Base-by-base conservation (phyloP, 768 basidiomycete genomes). In the Ramaria sp. region DNA sequence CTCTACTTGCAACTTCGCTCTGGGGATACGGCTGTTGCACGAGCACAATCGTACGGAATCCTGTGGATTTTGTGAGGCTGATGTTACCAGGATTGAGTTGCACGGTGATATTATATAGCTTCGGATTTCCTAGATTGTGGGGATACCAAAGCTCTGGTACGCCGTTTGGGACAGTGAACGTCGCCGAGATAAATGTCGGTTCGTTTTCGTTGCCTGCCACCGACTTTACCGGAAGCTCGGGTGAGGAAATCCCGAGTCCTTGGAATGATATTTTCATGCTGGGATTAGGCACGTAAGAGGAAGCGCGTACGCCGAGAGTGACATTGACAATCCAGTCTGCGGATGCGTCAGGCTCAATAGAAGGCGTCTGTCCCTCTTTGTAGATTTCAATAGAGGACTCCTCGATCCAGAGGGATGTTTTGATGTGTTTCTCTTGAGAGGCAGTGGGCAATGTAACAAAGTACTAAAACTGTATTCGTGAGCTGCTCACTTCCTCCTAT, bases 41-140 rank as follows among this genome's bases (percentile, higher is more conserved):
- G 30, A 80, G 72, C 48, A 75, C 67, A 48, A 81, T 73, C 2
- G 79, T 80, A n/a, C 79, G 74, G 66, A 81, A 82, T 7, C 79
- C 78, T 5, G 76, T 78, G 27, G 71, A 71, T 2, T 70, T 70
- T 18, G 68, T 69, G 57, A 76, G 74, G 36, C 63, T 66, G 36
- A 74, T 63, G 1, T 61, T 53, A 22, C 60, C 57, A 18, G 61
- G 34, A 24, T 64, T 63, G 24, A 81, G 61, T 3, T 69, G 63
- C 36, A 74, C 67, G 3, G 70, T 73, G 57, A 81, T 62, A 59
- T 80, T 73, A 65, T 81, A 81, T 13, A 79, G 65, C 55, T 74
- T 72, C 8, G 78, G 79, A 13, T 67, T 73, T 18, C 78, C 79
- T 43, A 81, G 75, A 59, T 78, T 74, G 59, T 73, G 70, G 5